A percentile compares a stretch with the other conserved stretches of the same genome.
Evolutionary conservation across 352 stramenopile species (phyloP).

Genomic region (Pythium coloratum): DNA sequence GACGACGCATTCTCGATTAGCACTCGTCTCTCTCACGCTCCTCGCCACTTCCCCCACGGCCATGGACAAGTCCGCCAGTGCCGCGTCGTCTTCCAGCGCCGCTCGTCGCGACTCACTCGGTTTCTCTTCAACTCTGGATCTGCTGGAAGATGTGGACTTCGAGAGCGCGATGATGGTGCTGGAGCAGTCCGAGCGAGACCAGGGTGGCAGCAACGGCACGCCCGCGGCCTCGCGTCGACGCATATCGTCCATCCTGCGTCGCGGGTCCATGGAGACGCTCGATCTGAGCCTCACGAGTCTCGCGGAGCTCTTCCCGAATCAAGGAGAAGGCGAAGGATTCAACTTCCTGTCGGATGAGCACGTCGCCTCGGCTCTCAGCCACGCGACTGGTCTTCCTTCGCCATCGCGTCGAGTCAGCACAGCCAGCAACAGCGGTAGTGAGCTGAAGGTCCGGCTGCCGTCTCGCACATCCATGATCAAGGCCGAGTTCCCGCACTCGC

Average conservation of each 20-base stretch:
- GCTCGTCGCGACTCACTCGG: slow-evolving; percentile 42
- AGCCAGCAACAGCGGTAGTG: not conserved
- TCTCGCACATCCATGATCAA: slow-evolving; percentile 37
- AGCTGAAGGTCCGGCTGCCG: slow-evolving; percentile 40
- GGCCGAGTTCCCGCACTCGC: slow-evolving; percentile 32
- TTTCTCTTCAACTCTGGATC: slow-evolving; percentile 41
- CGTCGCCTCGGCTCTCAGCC: slow-evolving; percentile 19
- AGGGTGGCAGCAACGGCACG: not conserved
- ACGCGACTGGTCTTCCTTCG: not conserved
- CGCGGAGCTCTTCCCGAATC: slow-evolving; percentile 42
- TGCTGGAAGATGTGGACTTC: slow-evolving; percentile 63
- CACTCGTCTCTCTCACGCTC: slow-evolving; percentile 12
- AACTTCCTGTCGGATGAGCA: slow-evolving; percentile 21
- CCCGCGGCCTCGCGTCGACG: slow-evolving; percentile 3
- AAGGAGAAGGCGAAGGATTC: slow-evolving; percentile 15
- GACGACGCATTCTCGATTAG: slow-evolving; percentile 15
- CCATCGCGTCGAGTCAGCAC: not conserved
- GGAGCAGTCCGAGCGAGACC: slow-evolving; percentile 18
- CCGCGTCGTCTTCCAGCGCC: not conserved
- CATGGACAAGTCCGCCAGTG: slow-evolving; percentile 1
- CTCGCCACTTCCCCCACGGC: not conserved
- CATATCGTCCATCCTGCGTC: slow-evolving; percentile 21
- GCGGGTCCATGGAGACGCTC: slow-evolving; percentile 41
- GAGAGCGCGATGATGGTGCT: slow-evolving; percentile 73
- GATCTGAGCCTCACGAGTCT: slow-evolving; percentile 48